Evolutionary conservation across 1,139 yeast species (phyloP).

Genomic region (Saccharomyces hybrid): DNA sequence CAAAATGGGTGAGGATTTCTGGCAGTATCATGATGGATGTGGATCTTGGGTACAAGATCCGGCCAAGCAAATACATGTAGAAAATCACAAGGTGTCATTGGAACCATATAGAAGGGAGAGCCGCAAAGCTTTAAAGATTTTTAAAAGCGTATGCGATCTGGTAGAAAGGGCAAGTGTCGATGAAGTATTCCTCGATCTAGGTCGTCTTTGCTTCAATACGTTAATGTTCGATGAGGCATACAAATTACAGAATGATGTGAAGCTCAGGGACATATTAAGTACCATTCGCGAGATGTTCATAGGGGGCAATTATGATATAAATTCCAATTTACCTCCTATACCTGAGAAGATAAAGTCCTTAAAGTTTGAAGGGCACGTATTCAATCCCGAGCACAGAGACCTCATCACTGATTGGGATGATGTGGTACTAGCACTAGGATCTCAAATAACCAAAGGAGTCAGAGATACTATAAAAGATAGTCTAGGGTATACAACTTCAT

Average conservation of each 20-base stretch:
- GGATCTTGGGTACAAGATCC: conserved; percentile 30
- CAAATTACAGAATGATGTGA: conserved; percentile 23
- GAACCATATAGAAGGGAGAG: conserved; percentile 90
- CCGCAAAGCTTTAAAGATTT: conserved; percentile 62
- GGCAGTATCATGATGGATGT: conserved; percentile 57
- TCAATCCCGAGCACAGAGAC: conserved; percentile 14
- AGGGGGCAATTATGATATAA: conserved; percentile 24
- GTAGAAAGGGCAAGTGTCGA: conserved; percentile 95
- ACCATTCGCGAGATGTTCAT: conserved; percentile 15
- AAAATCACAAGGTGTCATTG: conserved; percentile 69
- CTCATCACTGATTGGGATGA: conserved; percentile 76
- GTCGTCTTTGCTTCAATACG: conserved; percentile 40
- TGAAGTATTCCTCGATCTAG: conserved; percentile 82
- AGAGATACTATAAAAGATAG: conserved; percentile 45
- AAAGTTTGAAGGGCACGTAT: conserved; percentile 20
- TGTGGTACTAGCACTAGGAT: conserved; percentile 56
- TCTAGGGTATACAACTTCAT: conserved; percentile 80
- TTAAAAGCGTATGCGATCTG: conserved; percentile 47
- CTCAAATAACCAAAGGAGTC: conserved; percentile 46
- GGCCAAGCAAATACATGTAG: conserved; percentile 35
- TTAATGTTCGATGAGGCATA: conserved; percentile 31
- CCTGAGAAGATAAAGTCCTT: conserved; percentile 36
- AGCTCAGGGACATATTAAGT: conserved; percentile 6
- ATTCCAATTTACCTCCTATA: conserved; percentile 41
- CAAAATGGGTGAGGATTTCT: conserved; percentile 72